A percentile compares a stretch with the other conserved stretches of the same genome.
Conservation (phyloP, 2,329 filamentous ascomycete species). For the Cadophora gregata region DNA sequence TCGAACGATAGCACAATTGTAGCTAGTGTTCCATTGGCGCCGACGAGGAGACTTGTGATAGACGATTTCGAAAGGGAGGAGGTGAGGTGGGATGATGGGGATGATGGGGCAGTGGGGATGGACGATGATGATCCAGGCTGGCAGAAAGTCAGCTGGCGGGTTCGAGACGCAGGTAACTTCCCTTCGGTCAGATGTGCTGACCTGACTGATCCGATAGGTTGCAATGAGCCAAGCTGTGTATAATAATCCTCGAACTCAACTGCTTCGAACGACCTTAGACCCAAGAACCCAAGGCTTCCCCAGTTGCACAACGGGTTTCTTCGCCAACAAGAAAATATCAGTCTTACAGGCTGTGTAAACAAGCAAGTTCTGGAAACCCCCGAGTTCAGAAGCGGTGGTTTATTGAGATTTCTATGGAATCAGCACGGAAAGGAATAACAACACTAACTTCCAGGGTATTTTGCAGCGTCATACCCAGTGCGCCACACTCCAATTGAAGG, state of each 20-base stretch:
- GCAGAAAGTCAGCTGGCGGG: conserved; percentile 5
- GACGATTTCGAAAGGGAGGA: too few species aligned
- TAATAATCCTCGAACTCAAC: background rate
- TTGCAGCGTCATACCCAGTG: background rate
- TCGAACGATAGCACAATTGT: too few species aligned
- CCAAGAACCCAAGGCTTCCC: background rate
- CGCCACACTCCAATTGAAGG: background rate
- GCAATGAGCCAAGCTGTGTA: background rate
- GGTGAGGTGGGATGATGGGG: background rate
- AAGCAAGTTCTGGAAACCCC: too few species aligned
- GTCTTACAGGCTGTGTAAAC: too few species aligned
- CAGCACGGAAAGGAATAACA: background rate
- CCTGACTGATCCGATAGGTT: background rate
- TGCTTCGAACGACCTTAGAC: background rate
- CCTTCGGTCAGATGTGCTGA: conserved; percentile 15
- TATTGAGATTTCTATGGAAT: too few species aligned
- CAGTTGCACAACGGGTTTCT: background rate
- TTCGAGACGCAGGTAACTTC: conserved; percentile 6
- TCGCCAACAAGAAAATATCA: background rate
- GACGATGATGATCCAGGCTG: background rate
- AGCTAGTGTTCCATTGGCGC: too few species aligned
- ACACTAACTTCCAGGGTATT: conserved; percentile 2
- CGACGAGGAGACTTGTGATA: background rate
- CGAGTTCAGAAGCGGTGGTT: too few species aligned
- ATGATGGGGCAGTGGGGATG: too few species aligned